Evolutionary conservation across 2,329 filamentous ascomycete species (phyloP).

Genomic region (Fusarium compactum): DNA sequence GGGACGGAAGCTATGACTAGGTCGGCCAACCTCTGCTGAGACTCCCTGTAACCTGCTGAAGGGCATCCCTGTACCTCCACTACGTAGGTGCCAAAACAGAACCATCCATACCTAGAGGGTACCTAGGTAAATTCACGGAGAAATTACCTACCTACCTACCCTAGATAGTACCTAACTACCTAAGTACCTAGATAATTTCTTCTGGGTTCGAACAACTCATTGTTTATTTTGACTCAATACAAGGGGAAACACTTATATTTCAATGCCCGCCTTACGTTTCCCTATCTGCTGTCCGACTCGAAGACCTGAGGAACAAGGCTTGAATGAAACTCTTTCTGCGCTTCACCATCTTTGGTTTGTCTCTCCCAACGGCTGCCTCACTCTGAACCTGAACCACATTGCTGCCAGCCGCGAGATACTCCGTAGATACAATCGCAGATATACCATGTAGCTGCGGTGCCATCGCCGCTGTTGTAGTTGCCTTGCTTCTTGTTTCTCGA

Average conservation of each 20-base stretch:
- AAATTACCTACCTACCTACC: background rate
- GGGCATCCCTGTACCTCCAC: background rate
- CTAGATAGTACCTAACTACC: background rate
- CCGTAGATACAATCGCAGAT: background rate
- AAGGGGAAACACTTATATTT: too few relatives aligned
- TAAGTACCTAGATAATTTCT: too few relatives aligned
- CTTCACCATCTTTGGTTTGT: constrained; percentile 44
- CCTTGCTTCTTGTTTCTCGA: constrained; percentile 9
- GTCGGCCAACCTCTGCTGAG: background rate
- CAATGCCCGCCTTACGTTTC: background rate
- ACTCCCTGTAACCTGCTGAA: background rate
- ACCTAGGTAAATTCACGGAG: too few relatives aligned
- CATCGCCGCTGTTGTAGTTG: background rate
- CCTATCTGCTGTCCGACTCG: constrained; percentile 6
- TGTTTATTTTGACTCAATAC: background rate
- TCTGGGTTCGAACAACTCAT: too few relatives aligned
- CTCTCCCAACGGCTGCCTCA: background rate
- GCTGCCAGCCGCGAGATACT: background rate
- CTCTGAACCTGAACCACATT: background rate
- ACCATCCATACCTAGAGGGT: too few relatives aligned
- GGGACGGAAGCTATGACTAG: constrained; percentile 21
- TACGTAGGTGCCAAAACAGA: background rate
- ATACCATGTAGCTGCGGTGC: background rate
- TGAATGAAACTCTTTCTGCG: constrained; percentile 62
- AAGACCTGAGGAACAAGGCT: constrained; percentile 52